These are phyloP conservation scores for Immersiella caudata DNA, from an alignment of 495 filamentous ascomycete genomes.

Conservation along the genomic window DNA sequence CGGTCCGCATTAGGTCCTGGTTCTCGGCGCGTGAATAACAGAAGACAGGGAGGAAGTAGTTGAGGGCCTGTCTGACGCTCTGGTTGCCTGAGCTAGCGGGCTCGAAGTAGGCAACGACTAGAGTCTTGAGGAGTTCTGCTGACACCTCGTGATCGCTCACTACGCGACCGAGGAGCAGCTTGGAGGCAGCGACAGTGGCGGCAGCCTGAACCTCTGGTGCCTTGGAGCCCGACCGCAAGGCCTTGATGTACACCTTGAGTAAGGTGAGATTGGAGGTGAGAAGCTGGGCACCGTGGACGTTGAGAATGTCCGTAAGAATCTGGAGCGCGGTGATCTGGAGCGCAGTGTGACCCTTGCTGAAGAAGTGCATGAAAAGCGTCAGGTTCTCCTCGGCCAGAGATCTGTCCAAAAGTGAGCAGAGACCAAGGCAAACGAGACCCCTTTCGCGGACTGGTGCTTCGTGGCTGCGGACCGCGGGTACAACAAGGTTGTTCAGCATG, in stretches of 20 bases:
- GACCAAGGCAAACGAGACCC: constrained; percentile 83
- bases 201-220: constrained; percentile 75
- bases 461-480: constrained; percentile 89
- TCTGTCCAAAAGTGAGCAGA: constrained; percentile 89
- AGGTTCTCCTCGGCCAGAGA: constrained; percentile 92
- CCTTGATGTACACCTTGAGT: constrained; percentile 76
- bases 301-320: constrained; percentile 91
- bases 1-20: constrained; percentile 71
- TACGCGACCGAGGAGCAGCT: constrained; percentile 78
- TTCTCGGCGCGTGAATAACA: constrained; percentile 81
- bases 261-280: constrained; percentile 60
- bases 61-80: constrained; percentile 82
- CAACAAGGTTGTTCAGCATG: constrained; percentile 95
- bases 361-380: constrained; percentile 93
- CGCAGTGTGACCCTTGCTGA: constrained; percentile 85
- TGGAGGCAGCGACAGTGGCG: constrained; percentile 80
- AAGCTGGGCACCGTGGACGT: constrained; percentile 79
- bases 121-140: constrained; percentile 75
- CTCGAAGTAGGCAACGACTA: constrained; percentile 88
- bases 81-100: constrained; percentile 82
- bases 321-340: constrained; percentile 88
- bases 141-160: constrained; percentile 57
- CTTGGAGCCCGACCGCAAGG: constrained; percentile 68
- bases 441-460: constrained; percentile 91
- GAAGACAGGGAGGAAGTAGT: constrained; percentile 96